A percentile compares a stretch with the other conserved stretches of the same genome.
Conservation (phyloP, 179 eudicot species). For the Drosera spatulata region DNA sequence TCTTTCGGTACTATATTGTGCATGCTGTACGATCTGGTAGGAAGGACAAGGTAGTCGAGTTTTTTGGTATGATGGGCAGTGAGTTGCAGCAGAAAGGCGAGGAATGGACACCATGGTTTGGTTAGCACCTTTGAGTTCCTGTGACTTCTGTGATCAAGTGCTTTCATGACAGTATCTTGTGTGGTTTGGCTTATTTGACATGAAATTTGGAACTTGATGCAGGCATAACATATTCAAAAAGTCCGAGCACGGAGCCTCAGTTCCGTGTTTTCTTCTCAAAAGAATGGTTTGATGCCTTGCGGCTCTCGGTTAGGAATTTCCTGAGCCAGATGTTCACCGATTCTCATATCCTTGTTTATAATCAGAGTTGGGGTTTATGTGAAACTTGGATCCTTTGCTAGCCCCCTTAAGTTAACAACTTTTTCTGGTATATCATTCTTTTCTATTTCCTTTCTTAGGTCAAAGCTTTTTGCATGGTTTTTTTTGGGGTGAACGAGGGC, state of each 20-base stretch:
- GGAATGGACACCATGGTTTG: constrained; percentile 92
- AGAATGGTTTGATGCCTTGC: constrained; percentile 83
- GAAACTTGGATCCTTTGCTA: too few species aligned
- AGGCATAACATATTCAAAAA: constrained; percentile 75
- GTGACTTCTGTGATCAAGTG: constrained; percentile 1
- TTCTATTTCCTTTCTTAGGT: too few species aligned
- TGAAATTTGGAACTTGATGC: constrained; percentile 16
- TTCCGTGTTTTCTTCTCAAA: constrained; percentile 79
- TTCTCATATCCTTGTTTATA: constrained; percentile 65
- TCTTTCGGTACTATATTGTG: constrained; percentile 70
- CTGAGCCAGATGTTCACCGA: constrained; percentile 69
- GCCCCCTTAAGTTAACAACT: too few species aligned
- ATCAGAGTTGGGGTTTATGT: not conserved
- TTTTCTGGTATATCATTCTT: too few species aligned
- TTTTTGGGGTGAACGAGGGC: not conserved
- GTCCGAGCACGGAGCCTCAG: constrained; percentile 62
- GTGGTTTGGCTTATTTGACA: constrained; percentile 5
- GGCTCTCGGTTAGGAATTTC: constrained; percentile 72
- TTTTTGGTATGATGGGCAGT: constrained; percentile 52
- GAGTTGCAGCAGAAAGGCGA: constrained; percentile 55
- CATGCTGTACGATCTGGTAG: constrained; percentile 61
- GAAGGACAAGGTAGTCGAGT: constrained; percentile 62
- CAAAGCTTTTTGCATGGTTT: not conserved
- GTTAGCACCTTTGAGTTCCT: constrained; percentile 26
- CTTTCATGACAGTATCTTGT: not conserved